phyloP scores from a whole-genome alignment of 2,329 filamentous ascomycete genomes.

The Rhinocladiella similis region DNA sequence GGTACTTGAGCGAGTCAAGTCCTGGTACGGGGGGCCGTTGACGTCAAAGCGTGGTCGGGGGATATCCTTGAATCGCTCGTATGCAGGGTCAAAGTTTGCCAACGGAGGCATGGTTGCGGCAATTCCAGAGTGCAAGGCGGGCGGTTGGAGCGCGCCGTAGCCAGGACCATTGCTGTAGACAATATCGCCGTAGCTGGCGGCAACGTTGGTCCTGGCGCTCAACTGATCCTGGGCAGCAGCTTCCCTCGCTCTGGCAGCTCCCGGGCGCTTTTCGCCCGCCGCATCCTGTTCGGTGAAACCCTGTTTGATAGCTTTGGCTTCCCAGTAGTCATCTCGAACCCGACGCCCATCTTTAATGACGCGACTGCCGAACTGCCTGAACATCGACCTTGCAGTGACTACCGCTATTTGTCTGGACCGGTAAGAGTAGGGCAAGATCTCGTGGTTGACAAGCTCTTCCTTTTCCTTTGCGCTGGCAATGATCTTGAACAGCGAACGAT shows the following conservation, averaged over 20 bases:
- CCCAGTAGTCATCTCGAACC: conserved; percentile 98
- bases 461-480: conserved; percentile 95
- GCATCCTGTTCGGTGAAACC: conserved; percentile 96
- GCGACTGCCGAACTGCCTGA: conserved; percentile 93
- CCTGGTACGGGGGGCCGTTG: conserved; percentile 82
- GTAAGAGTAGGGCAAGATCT: conserved; percentile 95
- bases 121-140: conserved; percentile 71
- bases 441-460: conserved; percentile 91
- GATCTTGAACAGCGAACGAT: conserved; percentile 93
- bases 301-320: conserved; percentile 93
- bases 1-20: conserved; percentile 74
- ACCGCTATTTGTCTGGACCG: conserved; percentile 98
- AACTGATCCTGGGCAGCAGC: conserved; percentile 63
- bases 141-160: conserved; percentile 67
- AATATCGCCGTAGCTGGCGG: conserved; percentile 74
- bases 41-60: conserved; percentile 87
- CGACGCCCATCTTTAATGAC: conserved; percentile 86
- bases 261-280: conserved; percentile 93
- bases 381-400: conserved; percentile 97
- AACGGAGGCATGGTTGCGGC: conserved; percentile 69
- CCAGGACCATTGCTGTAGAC: conserved; percentile 75
- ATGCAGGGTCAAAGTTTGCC: conserved; percentile 80
- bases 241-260: conserved; percentile 84
- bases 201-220: conserved; percentile 52
- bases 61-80: conserved; percentile 81